Conservation (phyloP, 73 alveolate species). For the Tetrahymena elliotti region DNA sequence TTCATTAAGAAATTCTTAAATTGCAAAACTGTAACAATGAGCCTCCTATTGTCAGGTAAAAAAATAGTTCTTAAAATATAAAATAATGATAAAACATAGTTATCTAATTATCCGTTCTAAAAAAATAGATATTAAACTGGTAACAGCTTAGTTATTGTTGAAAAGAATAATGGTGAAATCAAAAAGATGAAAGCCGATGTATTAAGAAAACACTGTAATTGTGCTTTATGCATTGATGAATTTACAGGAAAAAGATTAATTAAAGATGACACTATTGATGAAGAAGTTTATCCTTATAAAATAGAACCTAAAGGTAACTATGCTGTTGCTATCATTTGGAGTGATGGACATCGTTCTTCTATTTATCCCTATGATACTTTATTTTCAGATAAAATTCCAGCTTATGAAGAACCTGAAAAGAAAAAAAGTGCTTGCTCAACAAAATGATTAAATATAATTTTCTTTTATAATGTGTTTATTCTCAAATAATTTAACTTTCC, state of each 20-base stretch:
- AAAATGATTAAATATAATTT: neutral
- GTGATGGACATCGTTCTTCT: constrained; percentile 82
- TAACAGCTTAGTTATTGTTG: constrained; percentile 1
- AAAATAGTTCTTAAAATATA: neutral
- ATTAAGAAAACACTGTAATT: constrained; percentile 62
- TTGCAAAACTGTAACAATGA: neutral
- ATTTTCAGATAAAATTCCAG: constrained; percentile 14
- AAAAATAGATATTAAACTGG: constrained; percentile 13
- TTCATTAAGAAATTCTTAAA: constrained; percentile 39
- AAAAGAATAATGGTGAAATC: constrained; percentile 16
- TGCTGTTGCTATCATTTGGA: constrained; percentile 86
- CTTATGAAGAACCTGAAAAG: neutral
- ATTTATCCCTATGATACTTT: constrained; percentile 66
- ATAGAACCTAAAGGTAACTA: constrained; percentile 78
- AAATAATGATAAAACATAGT: no score
- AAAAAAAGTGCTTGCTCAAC: neutral
- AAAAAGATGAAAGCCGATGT: constrained; percentile 51
- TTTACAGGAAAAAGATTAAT: constrained; percentile 54
- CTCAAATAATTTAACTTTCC: no score
- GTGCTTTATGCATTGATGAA: constrained; percentile 84
- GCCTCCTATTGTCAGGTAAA: constrained; percentile 8
- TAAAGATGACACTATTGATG: constrained; percentile 50
- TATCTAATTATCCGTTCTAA: no score
- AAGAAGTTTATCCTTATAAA: constrained; percentile 72
- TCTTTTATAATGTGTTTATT: no score